These are phyloP conservation scores for Aspergillus conjunctus DNA, from an alignment of 495 filamentous ascomycete species.

Conservation along the genomic window DNA sequence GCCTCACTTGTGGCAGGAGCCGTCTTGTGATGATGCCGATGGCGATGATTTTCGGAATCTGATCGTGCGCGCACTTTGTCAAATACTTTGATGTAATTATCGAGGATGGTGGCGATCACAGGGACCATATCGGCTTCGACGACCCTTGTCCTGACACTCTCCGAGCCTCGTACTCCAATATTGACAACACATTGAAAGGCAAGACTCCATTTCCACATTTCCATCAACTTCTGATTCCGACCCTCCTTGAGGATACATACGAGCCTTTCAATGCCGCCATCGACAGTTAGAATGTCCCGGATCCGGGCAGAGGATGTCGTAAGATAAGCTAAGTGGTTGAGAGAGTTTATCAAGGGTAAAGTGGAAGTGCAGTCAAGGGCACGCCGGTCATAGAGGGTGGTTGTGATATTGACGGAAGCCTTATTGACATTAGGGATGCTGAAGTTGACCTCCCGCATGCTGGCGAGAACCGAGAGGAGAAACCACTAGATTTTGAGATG, in stretches of 20 bases:
- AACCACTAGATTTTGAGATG: constrained; percentile 7
- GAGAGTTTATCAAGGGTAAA: constrained; percentile 93
- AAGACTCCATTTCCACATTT: constrained; percentile 99
- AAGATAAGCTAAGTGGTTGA: constrained; percentile 97
- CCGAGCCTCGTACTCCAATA: constrained; percentile 94
- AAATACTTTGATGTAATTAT: constrained; percentile 96
- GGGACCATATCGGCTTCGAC: constrained; percentile 99
- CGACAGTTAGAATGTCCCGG: constrained; percentile 94
- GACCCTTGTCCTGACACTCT: constrained; percentile 87
- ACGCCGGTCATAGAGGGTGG: constrained; percentile 94
- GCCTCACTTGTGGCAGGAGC: constrained; percentile 28
- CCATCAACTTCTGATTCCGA: constrained; percentile 95
- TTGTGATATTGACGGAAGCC: constrained; percentile 98
- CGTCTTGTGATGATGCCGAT: constrained; percentile 46
- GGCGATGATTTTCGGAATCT: constrained; percentile 66
- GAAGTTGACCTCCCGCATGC: constrained; percentile 99
- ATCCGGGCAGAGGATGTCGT: constrained; percentile 98
- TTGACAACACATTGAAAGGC: constrained; percentile 99
- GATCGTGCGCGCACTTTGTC: constrained; percentile 86
- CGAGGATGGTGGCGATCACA: constrained; percentile 97
- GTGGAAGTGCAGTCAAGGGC: constrained; percentile 98
- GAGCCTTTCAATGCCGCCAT: constrained; percentile 94
- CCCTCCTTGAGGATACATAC: constrained; percentile 98
- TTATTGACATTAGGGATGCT: constrained; percentile 99
- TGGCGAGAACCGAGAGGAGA: constrained; percentile 25